Evolutionary conservation across 106 monocot species (phyloP).

Genomic region (Alisma plantagoaquatica): DNA sequence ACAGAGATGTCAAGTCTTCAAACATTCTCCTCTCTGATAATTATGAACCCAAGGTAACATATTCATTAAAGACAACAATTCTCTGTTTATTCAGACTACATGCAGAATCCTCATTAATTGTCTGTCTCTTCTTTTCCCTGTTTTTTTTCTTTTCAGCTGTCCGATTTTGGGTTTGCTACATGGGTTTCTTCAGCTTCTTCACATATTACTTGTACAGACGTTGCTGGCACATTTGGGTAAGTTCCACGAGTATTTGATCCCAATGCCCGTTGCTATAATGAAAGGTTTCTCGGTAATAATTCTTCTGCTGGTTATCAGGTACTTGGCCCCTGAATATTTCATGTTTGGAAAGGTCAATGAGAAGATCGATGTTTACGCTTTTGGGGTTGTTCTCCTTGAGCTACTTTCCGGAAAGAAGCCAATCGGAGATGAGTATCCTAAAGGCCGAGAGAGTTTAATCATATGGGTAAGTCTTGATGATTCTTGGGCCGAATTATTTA

Average conservation of each 20-base stretch:
- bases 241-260: constrained; percentile 12
- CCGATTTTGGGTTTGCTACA: constrained; percentile 77
- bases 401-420: constrained; percentile 78
- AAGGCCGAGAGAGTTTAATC: constrained; percentile 66
- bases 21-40: constrained; percentile 66
- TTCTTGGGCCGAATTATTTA: no score
- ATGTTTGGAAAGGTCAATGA: constrained; percentile 75
- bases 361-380: constrained; percentile 85
- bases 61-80: neutral
- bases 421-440: constrained; percentile 30
- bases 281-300: no score
- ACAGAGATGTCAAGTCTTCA: constrained; percentile 90
- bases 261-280: no score
- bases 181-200: constrained; percentile 41
- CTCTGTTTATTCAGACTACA: neutral
- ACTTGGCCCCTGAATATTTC: constrained; percentile 87
- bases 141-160: constrained; percentile 36
- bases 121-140: neutral
- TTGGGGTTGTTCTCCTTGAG: constrained; percentile 89
- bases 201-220: constrained; percentile 40
- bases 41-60: constrained; percentile 53
- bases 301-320: no score
- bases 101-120: neutral
- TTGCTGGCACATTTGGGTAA: constrained; percentile 95
- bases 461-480: constrained; percentile 89